Evolutionary conservation across 2,329 filamentous ascomycete species (phyloP).

Genomic region (Elsinoe arachidis): DNA sequence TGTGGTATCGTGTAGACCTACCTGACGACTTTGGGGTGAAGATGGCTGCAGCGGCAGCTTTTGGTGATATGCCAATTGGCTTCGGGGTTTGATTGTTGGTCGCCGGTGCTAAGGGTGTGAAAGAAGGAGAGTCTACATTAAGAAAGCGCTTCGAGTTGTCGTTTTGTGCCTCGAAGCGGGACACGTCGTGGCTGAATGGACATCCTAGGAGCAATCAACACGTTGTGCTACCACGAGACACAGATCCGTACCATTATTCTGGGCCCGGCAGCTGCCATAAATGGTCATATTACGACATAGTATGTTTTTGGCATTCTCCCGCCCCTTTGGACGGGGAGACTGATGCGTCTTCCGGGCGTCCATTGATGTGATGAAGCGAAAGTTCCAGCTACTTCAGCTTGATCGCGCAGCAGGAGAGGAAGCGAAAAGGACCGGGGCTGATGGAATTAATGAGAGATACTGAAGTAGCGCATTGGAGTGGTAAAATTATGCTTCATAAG

Average conservation of each 20-base stretch:
- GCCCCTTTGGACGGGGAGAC: conserved; percentile 37
- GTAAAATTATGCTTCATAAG: neutral
- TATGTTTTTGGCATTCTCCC: conserved; percentile 67
- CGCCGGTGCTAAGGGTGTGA: conserved; percentile 60
- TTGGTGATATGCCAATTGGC: conserved; percentile 73
- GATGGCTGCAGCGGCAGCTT: conserved; percentile 78
- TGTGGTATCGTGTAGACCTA: conserved; percentile 13
- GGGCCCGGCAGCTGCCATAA: conserved; percentile 85
- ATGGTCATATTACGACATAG: conserved; percentile 88
- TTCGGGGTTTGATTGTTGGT: conserved; percentile 46
- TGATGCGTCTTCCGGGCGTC: conserved; percentile 34
- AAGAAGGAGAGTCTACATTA: conserved; percentile 93
- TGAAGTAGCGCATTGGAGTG: neutral
- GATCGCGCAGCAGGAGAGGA: neutral
- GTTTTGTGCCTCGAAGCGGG: conserved; percentile 47
- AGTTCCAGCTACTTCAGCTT: conserved; percentile 6
- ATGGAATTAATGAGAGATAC: neutral
- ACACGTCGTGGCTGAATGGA: conserved; percentile 77
- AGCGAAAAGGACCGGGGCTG: conserved; percentile 1
- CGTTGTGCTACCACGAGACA: neutral
- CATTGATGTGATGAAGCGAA: neutral
- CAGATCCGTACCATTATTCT: conserved; percentile 60
- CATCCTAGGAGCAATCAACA: conserved; percentile 44
- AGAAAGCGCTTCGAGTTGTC: conserved; percentile 39
- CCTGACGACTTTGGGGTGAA: conserved; percentile 60